phyloP scores from a whole-genome alignment of 1,284 basidiomycete species.

The Fereydounia khargensis region DNA sequence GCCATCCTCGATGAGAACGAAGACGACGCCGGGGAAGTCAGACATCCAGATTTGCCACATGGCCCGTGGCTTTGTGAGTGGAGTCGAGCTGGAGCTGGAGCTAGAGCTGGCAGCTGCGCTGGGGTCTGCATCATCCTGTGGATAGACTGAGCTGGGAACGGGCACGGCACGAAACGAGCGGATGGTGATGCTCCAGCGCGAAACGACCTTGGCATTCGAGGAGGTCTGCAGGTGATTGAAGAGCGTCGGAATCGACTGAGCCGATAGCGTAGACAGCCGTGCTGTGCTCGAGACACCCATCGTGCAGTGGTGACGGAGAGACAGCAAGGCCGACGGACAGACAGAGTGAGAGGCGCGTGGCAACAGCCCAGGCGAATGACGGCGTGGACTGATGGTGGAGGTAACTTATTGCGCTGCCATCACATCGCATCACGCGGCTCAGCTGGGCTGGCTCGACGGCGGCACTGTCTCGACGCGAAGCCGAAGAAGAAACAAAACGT shows the following conservation, averaged over 20 bases:
- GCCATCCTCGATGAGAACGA: slow-evolving; percentile 33
- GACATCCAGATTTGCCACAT: slow-evolving; percentile 38
- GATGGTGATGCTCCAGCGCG: slow-evolving; percentile 36
- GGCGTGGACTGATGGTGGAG: slow-evolving; percentile 7
- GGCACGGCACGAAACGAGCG: slow-evolving; percentile 39
- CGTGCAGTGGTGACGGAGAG: no score
- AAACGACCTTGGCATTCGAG: slow-evolving; percentile 21
- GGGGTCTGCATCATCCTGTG: slow-evolving; percentile 1
- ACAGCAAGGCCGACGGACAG: no score
- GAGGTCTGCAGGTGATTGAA: slow-evolving; percentile 31
- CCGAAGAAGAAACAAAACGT: no score
- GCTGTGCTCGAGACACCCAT: slow-evolving; percentile 35
- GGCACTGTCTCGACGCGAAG: no score
- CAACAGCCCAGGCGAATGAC: slow-evolving; percentile 1
- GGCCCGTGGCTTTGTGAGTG: slow-evolving; percentile 30
- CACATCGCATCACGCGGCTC: no score
- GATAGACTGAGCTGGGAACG: slow-evolving; percentile 28
- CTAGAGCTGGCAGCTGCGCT: neutral
- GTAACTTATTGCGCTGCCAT: no score
- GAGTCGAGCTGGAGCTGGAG: slow-evolving; percentile 3
- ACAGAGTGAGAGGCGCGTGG: no score
- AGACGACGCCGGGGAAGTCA: slow-evolving; percentile 31
- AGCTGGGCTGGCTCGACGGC: no score
- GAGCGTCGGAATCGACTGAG: slow-evolving; percentile 31
- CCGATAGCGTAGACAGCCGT: slow-evolving; percentile 19